Percentiles rank a stretch among this genome's conserved stretches.
These are phyloP conservation scores for Acidomyces sp. DNA, from an alignment of 495 filamentous ascomycete species.

Conservation along the genomic window DNA sequence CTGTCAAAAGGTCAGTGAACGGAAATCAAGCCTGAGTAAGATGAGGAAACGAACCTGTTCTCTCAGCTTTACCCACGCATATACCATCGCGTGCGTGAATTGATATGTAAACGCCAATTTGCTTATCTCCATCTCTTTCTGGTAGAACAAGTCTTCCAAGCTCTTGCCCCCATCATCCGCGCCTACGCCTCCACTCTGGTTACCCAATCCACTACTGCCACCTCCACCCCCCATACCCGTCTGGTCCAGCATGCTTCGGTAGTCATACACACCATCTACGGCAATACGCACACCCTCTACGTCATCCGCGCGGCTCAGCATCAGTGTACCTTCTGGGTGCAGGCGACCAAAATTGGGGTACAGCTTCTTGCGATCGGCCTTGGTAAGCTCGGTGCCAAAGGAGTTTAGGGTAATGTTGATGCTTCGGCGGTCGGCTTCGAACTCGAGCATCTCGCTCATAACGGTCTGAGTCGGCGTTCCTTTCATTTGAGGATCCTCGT, in stretches of 20 bases:
- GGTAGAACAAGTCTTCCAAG: constrained; percentile 94
- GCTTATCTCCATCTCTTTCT: constrained; percentile 97
- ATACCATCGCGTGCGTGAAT: constrained; percentile 90
- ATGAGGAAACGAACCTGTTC: constrained; percentile 88
- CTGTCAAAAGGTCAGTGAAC: constrained; percentile 32
- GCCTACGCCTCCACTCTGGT: constrained; percentile 61
- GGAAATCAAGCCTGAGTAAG: no score
- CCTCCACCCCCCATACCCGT: constrained; percentile 67
- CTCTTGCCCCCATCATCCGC: constrained; percentile 76
- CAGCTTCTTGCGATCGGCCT: constrained; percentile 86
- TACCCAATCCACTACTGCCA: constrained; percentile 51
- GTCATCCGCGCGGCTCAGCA: constrained; percentile 92
- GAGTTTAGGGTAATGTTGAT: constrained; percentile 99
- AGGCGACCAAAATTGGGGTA: constrained; percentile 85
- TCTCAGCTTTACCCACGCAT: constrained; percentile 93
- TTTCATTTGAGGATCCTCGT: constrained; percentile 64
- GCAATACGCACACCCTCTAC: constrained; percentile 85
- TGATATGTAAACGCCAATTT: constrained; percentile 92
- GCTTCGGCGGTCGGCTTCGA: constrained; percentile 87
- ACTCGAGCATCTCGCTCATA: constrained; percentile 89
- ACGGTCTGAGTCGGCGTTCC: constrained; percentile 85
- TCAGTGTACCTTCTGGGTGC: constrained; percentile 86
- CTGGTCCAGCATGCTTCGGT: constrained; percentile 87
- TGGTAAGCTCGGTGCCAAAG: constrained; percentile 91
- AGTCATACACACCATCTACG: constrained; percentile 81